A percentile compares a stretch with the other conserved stretches of the same genome.
phyloP scores from a whole-genome alignment of 306 rosid species.

The Sechiopsis laciniata region DNA sequence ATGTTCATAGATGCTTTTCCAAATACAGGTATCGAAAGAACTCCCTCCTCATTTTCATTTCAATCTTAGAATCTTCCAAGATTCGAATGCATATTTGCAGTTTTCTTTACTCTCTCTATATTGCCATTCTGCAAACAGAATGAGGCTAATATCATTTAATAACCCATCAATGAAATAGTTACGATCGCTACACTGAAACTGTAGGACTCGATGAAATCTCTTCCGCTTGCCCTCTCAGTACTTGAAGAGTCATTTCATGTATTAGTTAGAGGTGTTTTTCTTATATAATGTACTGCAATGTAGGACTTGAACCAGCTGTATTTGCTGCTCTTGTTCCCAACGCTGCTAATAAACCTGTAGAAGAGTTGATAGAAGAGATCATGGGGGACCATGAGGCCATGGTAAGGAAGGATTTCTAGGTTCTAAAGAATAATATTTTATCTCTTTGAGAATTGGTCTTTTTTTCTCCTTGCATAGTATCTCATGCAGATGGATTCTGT shows the following conservation, averaged over 20 bases:
- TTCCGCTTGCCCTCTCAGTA: neutral
- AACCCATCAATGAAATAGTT: neutral
- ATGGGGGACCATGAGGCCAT: conserved; percentile 77
- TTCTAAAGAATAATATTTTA: neutral
- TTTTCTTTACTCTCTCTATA: neutral
- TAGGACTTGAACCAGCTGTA: conserved; percentile 80
- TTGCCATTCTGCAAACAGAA: neutral
- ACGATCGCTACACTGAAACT: neutral
- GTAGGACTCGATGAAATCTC: neutral
- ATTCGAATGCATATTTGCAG: neutral
- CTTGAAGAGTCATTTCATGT: neutral
- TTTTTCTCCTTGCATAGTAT: neutral
- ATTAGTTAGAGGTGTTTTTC: neutral
- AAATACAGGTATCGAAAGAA: conserved; percentile 50
- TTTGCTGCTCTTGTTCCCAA: conserved; percentile 95
- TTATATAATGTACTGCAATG: neutral
- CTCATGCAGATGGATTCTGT: neutral
- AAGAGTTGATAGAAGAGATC: conserved; percentile 71
- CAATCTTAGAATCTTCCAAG: neutral
- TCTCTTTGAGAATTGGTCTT: neutral
- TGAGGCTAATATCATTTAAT: neutral
- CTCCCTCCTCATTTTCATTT: neutral
- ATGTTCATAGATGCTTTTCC: conserved; percentile 88
- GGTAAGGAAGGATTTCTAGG: conserved; percentile 36
- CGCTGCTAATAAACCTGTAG: conserved; percentile 65